Base-by-base conservation (phyloP, 2,329 filamentous ascomycete species). In the Eutypella sp. region DNA sequence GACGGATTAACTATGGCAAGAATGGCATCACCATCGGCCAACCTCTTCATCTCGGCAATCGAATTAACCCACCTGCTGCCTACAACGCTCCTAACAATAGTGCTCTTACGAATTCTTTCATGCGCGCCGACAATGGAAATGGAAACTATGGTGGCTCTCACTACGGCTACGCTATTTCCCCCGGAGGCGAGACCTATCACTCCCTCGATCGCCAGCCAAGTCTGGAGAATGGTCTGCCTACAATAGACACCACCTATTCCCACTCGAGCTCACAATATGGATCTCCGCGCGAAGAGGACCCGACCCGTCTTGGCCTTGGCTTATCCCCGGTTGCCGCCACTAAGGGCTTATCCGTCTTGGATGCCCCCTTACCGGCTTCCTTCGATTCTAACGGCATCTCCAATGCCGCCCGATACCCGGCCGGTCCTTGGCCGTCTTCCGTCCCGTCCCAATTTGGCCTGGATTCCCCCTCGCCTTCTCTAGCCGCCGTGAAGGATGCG, bases 361-460 rank as follows among this genome's bases (percentile, higher is more conserved):
- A 97, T 69, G 93, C 90, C 2, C 90, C 89, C 15, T 78, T 97
- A 8, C 93, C 93, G 1, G 89, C 91, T 8, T 97, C 92, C 0
- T 96, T 97, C 64, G 93, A 97, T 67, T 95, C 90, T 57, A 93
- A 96, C 60, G 92, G 91, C 41, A 88, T 96, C 44, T 96, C 91
- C 10, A 88, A 92, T 64, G 90, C 89, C 51, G 91, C 92, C 16
- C 82, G 89, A 48, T 90, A 91, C 63, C 74, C 74, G 16, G 72
- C 68, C 25, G 93, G 88, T 0, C 89, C 91, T 0, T 90, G 95
- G 67, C 91, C 92, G 7, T 89, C 91, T 0, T 97, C 92, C 0
- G 87, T 97, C 10, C 93, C 93, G 9, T 88, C 89, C 42, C 89
- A 92, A 57, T 96, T 97, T 58, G 88, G 88, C 13, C 73, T 96